A percentile compares a stretch with the other conserved stretches of the same genome.
phyloP scores from a whole-genome alignment of 495 filamentous ascomycete species.

The Penicillium cataractarum region DNA sequence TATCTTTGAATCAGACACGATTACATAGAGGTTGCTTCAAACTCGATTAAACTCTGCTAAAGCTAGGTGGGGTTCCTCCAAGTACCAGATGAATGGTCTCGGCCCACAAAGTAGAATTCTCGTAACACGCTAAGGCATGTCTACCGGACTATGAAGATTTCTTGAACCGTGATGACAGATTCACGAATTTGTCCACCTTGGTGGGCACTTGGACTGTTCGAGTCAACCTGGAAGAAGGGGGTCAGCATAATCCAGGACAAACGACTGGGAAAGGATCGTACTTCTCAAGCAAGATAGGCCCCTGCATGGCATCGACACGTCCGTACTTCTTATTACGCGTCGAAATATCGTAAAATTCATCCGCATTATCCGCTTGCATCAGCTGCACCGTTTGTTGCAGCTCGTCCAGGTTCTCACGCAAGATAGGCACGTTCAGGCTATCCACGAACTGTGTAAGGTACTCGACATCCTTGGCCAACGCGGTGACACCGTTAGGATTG shows the following conservation, averaged over 20 bases:
- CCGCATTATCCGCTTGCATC: conserved; percentile 84
- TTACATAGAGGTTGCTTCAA: conserved; percentile 9
- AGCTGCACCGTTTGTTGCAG: conserved; percentile 86
- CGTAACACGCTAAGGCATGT: background rate
- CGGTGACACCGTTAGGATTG: conserved; percentile 80
- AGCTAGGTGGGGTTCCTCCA: too few species aligned
- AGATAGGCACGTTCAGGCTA: conserved; percentile 75
- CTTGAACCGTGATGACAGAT: conserved; percentile 72
- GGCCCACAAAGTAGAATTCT: background rate
- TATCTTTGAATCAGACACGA: conserved; percentile 10
- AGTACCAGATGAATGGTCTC: too few species aligned
- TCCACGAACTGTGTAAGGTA: conserved; percentile 86
- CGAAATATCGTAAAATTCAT: conserved; percentile 91
- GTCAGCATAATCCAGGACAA: conserved; percentile 41
- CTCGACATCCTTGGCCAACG: conserved; percentile 79
- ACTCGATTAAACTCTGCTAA: background rate
- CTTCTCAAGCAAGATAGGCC: conserved; percentile 88
- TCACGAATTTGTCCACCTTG: conserved; percentile 64
- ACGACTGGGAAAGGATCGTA: conserved; percentile 36
- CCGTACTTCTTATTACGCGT: conserved; percentile 90
- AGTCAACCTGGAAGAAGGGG: conserved; percentile 57
- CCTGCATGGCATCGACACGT: conserved; percentile 86
- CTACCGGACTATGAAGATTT: conserved; percentile 41
- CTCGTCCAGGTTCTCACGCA: conserved; percentile 87
- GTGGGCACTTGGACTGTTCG: conserved; percentile 61